Percentiles rank a stretch among this genome's conserved stretches.
phyloP scores from a whole-genome alignment of 257 asterid genomes.

The Nicotiana sylvestris region DNA sequence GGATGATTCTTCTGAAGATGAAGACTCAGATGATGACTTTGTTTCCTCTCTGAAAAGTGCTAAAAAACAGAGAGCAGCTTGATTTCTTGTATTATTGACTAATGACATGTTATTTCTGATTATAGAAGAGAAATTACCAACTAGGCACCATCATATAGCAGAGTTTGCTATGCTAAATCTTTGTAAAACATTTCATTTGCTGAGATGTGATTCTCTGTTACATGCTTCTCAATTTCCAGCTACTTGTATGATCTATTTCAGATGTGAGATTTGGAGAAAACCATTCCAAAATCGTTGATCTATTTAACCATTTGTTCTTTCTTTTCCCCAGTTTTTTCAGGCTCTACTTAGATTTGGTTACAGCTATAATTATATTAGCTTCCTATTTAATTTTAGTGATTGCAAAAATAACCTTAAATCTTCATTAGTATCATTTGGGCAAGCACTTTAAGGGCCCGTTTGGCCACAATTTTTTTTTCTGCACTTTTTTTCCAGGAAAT shows the following conservation, averaged over 20 bases:
- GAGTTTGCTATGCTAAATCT: background rate
- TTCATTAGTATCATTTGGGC: too few relatives aligned
- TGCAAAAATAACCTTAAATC: too few relatives aligned
- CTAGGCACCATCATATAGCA: background rate
- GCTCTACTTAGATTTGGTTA: background rate
- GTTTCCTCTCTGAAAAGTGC: constrained; percentile 11
- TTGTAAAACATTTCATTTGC: background rate
- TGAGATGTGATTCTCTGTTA: background rate
- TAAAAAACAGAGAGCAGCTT: constrained; percentile 46
- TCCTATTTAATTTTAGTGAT: too few relatives aligned
- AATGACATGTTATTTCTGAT: background rate
- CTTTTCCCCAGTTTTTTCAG: background rate
- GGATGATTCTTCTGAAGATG: constrained; percentile 37
- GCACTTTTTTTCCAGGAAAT: too few relatives aligned
- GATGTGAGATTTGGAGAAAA: background rate
- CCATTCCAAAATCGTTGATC: background rate
- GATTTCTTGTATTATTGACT: constrained; percentile 4
- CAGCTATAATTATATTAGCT: too few relatives aligned
- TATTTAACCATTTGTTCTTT: background rate
- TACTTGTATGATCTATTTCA: background rate
- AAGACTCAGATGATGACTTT: constrained; percentile 56
- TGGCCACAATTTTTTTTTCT: too few relatives aligned
- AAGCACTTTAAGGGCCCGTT: too few relatives aligned
- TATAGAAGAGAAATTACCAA: background rate
- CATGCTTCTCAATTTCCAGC: background rate